A percentile compares a stretch with the other conserved stretches of the same genome.
Conservation (phyloP, 2,329 filamentous ascomycete species). For the Phyllosticta capitalensis region DNA sequence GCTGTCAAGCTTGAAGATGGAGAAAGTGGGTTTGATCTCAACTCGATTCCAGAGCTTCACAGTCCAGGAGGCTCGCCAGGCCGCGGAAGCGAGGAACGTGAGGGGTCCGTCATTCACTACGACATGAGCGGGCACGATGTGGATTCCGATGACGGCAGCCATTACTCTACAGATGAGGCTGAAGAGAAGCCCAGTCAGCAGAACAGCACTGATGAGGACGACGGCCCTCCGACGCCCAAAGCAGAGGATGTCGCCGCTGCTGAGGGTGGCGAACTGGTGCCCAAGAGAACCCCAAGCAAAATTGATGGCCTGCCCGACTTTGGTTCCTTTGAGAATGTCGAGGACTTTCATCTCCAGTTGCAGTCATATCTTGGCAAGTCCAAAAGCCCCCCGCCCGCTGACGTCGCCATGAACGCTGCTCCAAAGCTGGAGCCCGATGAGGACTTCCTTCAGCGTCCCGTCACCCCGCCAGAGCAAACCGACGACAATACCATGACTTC, state of each 20-base stretch:
- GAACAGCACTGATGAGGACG: conserved; percentile 29
- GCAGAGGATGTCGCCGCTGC: conserved; percentile 21
- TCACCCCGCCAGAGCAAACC: conserved; percentile 34
- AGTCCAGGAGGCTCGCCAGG: conserved; percentile 39
- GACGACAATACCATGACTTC: conserved; percentile 43
- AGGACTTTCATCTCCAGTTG: conserved; percentile 47
- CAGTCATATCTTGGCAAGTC: conserved; percentile 41
- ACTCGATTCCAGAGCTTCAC: conserved; percentile 52
- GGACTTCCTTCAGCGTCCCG: conserved; percentile 39
- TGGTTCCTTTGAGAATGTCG: conserved; percentile 37
- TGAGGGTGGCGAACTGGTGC: conserved; percentile 10
- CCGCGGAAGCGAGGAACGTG: conserved; percentile 22
- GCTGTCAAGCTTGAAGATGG: conserved; percentile 47
- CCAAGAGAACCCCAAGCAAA: not conserved
- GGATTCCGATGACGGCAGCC: conserved; percentile 48
- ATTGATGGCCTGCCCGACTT: conserved; percentile 36
- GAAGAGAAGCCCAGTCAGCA: conserved; percentile 23
- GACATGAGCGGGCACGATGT: conserved; percentile 22
- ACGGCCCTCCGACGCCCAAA: conserved; percentile 39
- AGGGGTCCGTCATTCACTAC: conserved; percentile 50
- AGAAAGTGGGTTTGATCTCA: conserved; percentile 46
- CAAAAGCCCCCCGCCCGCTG: conserved; percentile 11
- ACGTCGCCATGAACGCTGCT: conserved; percentile 19
- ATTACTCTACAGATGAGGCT: conserved; percentile 41
- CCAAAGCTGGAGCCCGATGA: conserved; percentile 30